Evolutionary conservation across 2,329 filamentous ascomycete species (phyloP), one percentile per base, ranked within the genome.

Genomic region (Pseudogymnoascus sp.): DNA sequence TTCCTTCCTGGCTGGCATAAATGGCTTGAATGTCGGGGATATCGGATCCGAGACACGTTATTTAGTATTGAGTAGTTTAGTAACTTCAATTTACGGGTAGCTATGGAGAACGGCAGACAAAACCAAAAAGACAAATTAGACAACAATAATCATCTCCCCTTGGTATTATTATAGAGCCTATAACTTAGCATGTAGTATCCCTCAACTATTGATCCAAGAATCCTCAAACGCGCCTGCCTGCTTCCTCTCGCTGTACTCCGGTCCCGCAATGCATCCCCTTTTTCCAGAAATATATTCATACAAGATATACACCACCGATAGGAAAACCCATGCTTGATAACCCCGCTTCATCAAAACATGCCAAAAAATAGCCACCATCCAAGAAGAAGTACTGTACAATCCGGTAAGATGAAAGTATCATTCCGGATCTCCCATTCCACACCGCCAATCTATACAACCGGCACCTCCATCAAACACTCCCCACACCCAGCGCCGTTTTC

Each of bases 211-310:
- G n/a, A 32, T 28, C n/a, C 28, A 7, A 16, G 2, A 20, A 54
- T 32, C 16, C 11, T 16, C 28, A 20, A 32, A 54, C 9, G 47
- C 47, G 47, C 47, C 47, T 54, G 25, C 25, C 28, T 32, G 28
- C 47, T 54, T 12, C 4, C 47, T 32, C 47, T 54, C 28, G 47
- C 47, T 54, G 28, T 8, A 54, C 25, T 34, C 47, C 43, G 43
- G 22, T 25, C 25, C 22, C 14, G 25, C 22, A 25, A 25, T 25
- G 22, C 25, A 30, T 14, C 7, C 22, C 41, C n/a, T 11, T 28
- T 54, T 54, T 32, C 47, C 47, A 54, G 47, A 54, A 54, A 54
- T 20, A 54, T 54, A 54, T 16, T 54, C 16, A 22, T 54, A 54
- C 47, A 54, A 28, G 28, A 12, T 32, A 32, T 54, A 54, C 28